These are phyloP conservation scores for Zymoseptoria passerinii DNA, from an alignment of 2,329 filamentous ascomycete species.

Conservation along the genomic window DNA sequence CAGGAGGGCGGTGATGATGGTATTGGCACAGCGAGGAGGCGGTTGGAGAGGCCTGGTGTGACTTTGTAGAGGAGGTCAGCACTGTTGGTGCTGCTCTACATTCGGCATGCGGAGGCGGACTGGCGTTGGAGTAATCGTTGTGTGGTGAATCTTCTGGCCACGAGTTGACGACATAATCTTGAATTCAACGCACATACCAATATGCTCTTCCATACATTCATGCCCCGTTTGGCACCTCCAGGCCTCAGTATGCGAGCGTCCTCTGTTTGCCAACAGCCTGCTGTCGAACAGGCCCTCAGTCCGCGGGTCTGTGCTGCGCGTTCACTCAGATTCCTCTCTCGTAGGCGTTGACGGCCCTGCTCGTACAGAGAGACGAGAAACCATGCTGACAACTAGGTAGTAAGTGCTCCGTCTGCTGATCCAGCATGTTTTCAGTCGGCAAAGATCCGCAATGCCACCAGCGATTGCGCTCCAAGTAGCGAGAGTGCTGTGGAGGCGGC, in stretches of 20 bases:
- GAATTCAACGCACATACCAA: too few relatives aligned
- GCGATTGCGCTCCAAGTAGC: not conserved
- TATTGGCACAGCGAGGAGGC: conserved; percentile 75
- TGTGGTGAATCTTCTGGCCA: not conserved
- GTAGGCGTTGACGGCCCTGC: too few relatives aligned
- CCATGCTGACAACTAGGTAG: not conserved
- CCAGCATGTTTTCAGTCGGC: not conserved
- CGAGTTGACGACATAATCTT: not conserved
- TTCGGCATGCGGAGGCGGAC: too few relatives aligned
- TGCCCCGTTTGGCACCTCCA: too few relatives aligned
- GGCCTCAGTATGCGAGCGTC: too few relatives aligned
- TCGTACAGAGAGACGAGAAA: not conserved
- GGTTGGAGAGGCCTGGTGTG: conserved; percentile 32
- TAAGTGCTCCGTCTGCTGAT: not conserved
- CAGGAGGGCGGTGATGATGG: conserved; percentile 76
- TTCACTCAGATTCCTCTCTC: too few relatives aligned
- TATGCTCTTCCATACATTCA: too few relatives aligned
- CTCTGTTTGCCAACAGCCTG: too few relatives aligned
- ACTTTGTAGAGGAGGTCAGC: conserved; percentile 26
- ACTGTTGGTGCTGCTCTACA: too few relatives aligned
- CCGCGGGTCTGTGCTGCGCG: too few relatives aligned
- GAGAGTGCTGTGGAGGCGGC: not conserved
- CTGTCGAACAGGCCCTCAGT: too few relatives aligned
- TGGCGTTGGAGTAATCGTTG: too few relatives aligned
- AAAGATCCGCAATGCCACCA: not conserved